phyloP scores from a whole-genome alignment of 208 protist genomes.

The Trypanosoma melophagium region DNA sequence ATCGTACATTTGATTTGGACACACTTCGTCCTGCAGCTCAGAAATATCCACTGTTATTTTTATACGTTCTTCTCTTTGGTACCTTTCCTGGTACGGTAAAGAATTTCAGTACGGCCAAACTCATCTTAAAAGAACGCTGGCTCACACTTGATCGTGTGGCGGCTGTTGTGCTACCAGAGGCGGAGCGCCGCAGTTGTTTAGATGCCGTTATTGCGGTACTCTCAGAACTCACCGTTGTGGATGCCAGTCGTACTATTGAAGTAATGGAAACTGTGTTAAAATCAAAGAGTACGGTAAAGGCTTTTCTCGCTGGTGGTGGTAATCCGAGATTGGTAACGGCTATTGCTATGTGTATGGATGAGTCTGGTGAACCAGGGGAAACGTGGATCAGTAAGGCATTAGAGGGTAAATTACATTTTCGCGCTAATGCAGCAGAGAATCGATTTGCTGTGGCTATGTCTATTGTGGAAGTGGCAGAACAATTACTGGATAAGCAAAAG shows the following conservation, averaged over 20 bases:
- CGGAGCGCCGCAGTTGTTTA: conserved; percentile 59
- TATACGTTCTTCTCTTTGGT: conserved; percentile 71
- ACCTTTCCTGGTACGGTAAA: conserved; percentile 75
- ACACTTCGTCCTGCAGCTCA: conserved; percentile 62
- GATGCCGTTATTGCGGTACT: conserved; percentile 71
- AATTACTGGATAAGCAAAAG: conserved; percentile 74
- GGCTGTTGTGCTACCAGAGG: conserved; percentile 62
- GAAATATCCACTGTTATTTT: conserved; percentile 70
- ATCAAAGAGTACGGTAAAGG: conserved; percentile 63
- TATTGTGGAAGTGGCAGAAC: conserved; percentile 85
- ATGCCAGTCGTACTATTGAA: conserved; percentile 58
- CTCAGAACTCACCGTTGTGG: conserved; percentile 75
- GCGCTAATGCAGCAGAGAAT: conserved; percentile 80
- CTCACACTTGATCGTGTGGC: conserved; percentile 62
- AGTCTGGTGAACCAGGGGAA: conserved; percentile 68
- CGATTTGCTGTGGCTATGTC: conserved; percentile 84
- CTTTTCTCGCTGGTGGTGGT: conserved; percentile 61
- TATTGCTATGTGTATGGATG: conserved; percentile 89
- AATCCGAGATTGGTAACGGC: conserved; percentile 83
- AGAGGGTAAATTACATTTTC: conserved; percentile 80
- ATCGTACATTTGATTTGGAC: conserved; percentile 74
- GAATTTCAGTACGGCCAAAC: conserved; percentile 70
- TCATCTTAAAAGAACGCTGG: conserved; percentile 59
- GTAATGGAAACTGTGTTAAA: conserved; percentile 75
- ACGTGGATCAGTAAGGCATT: conserved; percentile 83